These are phyloP conservation scores for Gentiana straminea DNA, from an alignment of 257 asterid species.

Conservation along the genomic window DNA sequence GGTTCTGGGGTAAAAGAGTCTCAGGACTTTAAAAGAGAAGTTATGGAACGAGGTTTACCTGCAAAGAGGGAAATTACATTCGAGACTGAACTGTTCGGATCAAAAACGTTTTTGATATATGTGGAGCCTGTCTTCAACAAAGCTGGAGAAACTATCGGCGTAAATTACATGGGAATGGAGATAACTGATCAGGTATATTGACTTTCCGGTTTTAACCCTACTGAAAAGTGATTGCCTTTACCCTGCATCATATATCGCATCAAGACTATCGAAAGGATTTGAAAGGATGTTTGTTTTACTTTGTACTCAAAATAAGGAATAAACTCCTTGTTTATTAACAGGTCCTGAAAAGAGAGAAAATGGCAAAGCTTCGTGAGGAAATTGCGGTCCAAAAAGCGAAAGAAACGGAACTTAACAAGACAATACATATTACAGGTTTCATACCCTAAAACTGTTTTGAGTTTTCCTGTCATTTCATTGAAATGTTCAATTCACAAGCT, in stretches of 20 bases:
- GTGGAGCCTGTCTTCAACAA: constrained; percentile 90
- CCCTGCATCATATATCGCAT: too few species aligned
- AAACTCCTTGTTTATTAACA: constrained; percentile 10
- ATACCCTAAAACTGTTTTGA: not conserved
- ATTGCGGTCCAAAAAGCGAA: constrained; percentile 90
- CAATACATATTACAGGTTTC: constrained; percentile 80
- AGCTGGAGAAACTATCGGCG: constrained; percentile 75
- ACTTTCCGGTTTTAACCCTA: not conserved
- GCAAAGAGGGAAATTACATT: constrained; percentile 89
- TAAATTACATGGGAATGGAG: constrained; percentile 95
- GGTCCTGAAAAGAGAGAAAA: constrained; percentile 75
- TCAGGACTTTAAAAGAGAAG: constrained; percentile 82
- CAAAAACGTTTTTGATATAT: constrained; percentile 67
- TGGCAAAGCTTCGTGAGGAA: constrained; percentile 82
- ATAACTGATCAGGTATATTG: constrained; percentile 68
- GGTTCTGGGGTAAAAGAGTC: constrained; percentile 92
- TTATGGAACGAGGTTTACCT: constrained; percentile 63
- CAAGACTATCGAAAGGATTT: too few species aligned
- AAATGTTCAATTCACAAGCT: constrained; percentile 3
- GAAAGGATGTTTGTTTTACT: too few species aligned
- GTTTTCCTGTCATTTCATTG: not conserved
- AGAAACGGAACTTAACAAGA: constrained; percentile 87
- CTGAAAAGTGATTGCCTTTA: too few species aligned
- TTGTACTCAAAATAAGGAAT: too few species aligned
- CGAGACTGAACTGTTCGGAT: constrained; percentile 73